phyloP scores from a whole-genome alignment of 768 basidiomycete species.

The Boletus sensibilis region DNA sequence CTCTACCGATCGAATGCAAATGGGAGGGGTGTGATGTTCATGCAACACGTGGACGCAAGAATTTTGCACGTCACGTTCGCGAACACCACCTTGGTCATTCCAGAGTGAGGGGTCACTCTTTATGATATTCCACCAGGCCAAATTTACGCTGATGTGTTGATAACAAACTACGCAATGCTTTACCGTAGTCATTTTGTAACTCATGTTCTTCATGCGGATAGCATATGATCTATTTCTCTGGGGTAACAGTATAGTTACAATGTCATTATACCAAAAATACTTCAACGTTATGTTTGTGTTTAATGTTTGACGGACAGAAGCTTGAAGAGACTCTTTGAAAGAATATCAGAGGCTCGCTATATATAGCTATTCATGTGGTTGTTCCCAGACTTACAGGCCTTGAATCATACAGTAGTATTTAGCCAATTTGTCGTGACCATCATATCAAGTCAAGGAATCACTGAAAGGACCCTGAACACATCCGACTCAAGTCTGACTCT shows the following conservation, averaged over 20 bases:
- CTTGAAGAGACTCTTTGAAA: background rate
- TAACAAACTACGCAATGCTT: no score
- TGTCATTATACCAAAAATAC: no score
- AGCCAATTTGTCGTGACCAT: no score
- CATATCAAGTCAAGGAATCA: no score
- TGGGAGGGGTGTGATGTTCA: no score
- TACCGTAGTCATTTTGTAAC: no score
- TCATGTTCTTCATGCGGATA: no score
- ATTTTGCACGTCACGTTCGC: background rate
- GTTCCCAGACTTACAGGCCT: background rate
- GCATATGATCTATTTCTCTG: no score
- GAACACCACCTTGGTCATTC: constrained; percentile 1
- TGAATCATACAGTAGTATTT: no score
- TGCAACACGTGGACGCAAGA: background rate
- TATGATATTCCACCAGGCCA: background rate
- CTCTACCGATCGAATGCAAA: background rate
- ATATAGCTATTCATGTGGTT: background rate
- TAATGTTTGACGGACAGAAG: background rate
- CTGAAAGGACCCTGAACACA: background rate
- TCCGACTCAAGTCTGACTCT: no score
- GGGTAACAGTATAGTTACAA: no score
- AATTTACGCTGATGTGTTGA: no score
- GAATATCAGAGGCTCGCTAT: background rate
- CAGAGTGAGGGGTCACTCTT: background rate
- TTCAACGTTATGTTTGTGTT: background rate